phyloP scores from a whole-genome alignment of 495 filamentous ascomycete genomes.

The Viridothelium virens region DNA sequence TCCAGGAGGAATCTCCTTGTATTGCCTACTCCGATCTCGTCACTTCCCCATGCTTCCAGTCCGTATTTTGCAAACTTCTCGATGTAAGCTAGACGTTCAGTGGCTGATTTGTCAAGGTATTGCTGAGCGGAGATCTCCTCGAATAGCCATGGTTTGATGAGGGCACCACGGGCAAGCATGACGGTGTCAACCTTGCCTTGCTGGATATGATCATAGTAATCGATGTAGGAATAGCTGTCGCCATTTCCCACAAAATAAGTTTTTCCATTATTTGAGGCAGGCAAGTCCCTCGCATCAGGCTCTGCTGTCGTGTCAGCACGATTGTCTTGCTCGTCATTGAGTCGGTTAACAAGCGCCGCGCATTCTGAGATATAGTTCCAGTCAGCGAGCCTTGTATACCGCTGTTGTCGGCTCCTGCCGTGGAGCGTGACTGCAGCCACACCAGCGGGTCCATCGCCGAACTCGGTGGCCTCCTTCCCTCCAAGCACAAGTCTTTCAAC shows the following conservation, averaged over 20 bases:
- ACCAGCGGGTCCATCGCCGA: conserved; percentile 60
- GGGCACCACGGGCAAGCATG: conserved; percentile 84
- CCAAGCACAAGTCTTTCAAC: conserved; percentile 77
- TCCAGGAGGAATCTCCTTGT: conserved; percentile 88
- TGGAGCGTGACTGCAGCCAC: conserved; percentile 91
- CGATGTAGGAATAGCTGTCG: conserved; percentile 85
- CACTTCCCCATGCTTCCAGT: conserved; percentile 86
- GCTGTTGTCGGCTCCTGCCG: conserved; percentile 84
- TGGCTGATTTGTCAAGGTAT: conserved; percentile 87
- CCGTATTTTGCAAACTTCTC: conserved; percentile 86
- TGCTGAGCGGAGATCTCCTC: conserved; percentile 89
- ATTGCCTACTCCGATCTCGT: conserved; percentile 83
- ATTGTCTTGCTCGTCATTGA: conserved; percentile 56
- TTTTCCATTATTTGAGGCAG: conserved; percentile 47
- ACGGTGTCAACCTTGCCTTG: conserved; percentile 73
- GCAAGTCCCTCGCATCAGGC: conserved; percentile 51
- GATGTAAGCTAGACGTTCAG: conserved; percentile 75
- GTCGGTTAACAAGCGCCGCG: conserved; percentile 69
- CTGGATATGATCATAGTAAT: conserved; percentile 73
- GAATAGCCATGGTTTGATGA: conserved; percentile 97
- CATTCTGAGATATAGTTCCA: conserved; percentile 92
- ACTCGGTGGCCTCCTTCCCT: conserved; percentile 54
- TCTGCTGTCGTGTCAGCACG: conserved; percentile 68
- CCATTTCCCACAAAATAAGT: conserved; percentile 94
- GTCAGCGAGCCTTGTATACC: conserved; percentile 81